A percentile compares a stretch with the other conserved stretches of the same genome.
phyloP scores from a whole-genome alignment of 495 filamentous ascomycete genomes.

The Bryoglossum gracile region DNA sequence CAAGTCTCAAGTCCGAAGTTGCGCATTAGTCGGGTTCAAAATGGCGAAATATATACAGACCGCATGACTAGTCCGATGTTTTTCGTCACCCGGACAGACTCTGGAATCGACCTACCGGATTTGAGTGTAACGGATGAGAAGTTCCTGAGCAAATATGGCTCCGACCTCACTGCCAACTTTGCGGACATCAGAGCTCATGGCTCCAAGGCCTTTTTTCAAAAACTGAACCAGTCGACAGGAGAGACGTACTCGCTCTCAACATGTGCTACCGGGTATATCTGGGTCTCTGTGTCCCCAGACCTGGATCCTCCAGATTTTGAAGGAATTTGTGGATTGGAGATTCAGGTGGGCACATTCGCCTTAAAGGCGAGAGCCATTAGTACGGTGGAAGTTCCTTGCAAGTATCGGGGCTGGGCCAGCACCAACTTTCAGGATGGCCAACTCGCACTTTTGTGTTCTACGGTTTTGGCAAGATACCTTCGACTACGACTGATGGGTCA shows the following conservation, averaged over 20 bases:
- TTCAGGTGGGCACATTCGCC: slow-evolving; percentile 21
- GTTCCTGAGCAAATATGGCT: slow-evolving; percentile 19
- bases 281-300: slow-evolving; percentile 7
- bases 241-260: slow-evolving; percentile 14
- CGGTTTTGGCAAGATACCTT: slow-evolving; percentile 23
- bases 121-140: slow-evolving; percentile 18
- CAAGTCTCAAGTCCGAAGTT: slow-evolving; percentile 20
- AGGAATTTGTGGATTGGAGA: slow-evolving; percentile 6
- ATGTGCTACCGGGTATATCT: slow-evolving; percentile 22
- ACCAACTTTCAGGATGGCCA: neutral
- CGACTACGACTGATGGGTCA: slow-evolving; percentile 14
- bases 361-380: slow-evolving; percentile 18
- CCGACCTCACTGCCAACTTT: slow-evolving; percentile 22
- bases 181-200: slow-evolving; percentile 21
- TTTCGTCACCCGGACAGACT: slow-evolving; percentile 16
- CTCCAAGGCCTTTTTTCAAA: slow-evolving; percentile 19
- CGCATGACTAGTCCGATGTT: slow-evolving; percentile 15
- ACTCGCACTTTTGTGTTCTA: slow-evolving; percentile 11
- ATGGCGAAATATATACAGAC: slow-evolving; percentile 6
- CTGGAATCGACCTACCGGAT: slow-evolving; percentile 21
- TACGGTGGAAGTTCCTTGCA: slow-evolving; percentile 14
- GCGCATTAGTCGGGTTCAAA: slow-evolving; percentile 13
- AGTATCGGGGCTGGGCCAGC: neutral
- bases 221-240: slow-evolving; percentile 11
- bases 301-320: neutral